Percentiles rank a stretch among this genome's conserved stretches.
These are phyloP conservation scores for Acacia pycnantha DNA, from an alignment of 331 rosid species.

Conservation along the genomic window DNA sequence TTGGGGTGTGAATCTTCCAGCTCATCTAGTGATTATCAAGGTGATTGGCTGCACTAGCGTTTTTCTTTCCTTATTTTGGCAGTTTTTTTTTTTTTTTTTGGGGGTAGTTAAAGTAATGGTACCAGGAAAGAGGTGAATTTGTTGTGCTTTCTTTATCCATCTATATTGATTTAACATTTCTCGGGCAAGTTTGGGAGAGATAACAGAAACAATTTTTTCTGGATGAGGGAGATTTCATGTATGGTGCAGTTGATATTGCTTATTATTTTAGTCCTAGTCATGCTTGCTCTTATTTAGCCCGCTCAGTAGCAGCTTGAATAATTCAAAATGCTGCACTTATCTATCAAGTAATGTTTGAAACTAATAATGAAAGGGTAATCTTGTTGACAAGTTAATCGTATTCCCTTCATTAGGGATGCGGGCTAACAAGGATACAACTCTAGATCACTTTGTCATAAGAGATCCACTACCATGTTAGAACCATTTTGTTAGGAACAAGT, in stretches of 20 bases:
- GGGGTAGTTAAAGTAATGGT: neutral
- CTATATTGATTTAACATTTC: conserved; percentile 11
- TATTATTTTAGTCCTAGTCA: neutral
- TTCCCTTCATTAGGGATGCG: too few species aligned
- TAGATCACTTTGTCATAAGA: too few species aligned
- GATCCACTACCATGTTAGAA: too few species aligned
- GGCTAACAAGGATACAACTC: too few species aligned
- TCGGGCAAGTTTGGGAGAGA: conserved; percentile 10
- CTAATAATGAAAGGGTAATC: too few species aligned
- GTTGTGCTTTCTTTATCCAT: neutral
- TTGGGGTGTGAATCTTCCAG: conserved; percentile 99
- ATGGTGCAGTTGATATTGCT: neutral
- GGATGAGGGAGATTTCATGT: neutral
- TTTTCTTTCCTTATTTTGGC: neutral
- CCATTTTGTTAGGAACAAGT: too few species aligned
- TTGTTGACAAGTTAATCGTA: too few species aligned
- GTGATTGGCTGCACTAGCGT: conserved; percentile 36
- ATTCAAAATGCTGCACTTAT: too few species aligned
- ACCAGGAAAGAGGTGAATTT: too few species aligned
- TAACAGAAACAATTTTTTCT: neutral
- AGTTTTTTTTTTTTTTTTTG: neutral
- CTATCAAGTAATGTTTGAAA: too few species aligned
- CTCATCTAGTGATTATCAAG: conserved; percentile 97
- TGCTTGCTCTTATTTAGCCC: too few species aligned
- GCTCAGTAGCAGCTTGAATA: too few species aligned